Conservation (phyloP, 1,139 yeast genomes). For the Lipomyces yarrowii region DNA sequence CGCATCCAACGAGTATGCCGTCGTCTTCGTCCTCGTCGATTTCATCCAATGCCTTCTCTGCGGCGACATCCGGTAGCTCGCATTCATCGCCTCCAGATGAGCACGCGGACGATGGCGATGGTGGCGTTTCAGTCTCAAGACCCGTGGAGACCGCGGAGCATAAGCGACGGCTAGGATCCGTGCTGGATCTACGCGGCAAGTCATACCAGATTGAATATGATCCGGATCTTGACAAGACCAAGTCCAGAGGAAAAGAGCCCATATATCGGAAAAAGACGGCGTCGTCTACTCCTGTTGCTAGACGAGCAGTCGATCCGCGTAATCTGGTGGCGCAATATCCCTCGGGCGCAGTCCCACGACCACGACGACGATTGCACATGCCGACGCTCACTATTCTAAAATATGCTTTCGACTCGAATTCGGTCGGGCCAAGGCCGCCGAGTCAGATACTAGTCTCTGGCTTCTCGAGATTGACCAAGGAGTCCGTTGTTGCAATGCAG, state of each 20-base stretch:
- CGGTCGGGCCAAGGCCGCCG: slow-evolving; percentile 76
- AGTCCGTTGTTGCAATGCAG: slow-evolving; percentile 52
- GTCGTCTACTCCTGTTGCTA: slow-evolving; percentile 30
- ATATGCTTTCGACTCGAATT: slow-evolving; percentile 61
- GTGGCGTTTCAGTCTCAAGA: background rate
- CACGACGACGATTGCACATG: slow-evolving; percentile 31
- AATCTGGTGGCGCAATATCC: slow-evolving; percentile 16
- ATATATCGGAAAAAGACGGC: slow-evolving; percentile 46
- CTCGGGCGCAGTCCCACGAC: slow-evolving; percentile 19
- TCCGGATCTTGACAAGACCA: slow-evolving; percentile 54
- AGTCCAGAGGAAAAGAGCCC: slow-evolving; percentile 47
- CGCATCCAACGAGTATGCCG: background rate
- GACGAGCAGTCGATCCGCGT: slow-evolving; percentile 24
- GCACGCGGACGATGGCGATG: background rate
- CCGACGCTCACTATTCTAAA: slow-evolving; percentile 46
- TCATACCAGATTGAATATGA: slow-evolving; percentile 50
- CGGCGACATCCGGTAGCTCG: background rate
- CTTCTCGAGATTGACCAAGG: slow-evolving; percentile 54
- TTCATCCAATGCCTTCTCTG: background rate
- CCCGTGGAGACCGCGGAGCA: background rate
- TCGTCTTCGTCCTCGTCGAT: slow-evolving; percentile 2
- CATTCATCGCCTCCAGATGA: slow-evolving; percentile 12
- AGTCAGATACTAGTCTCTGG: slow-evolving; percentile 72
- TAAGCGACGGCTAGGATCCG: slow-evolving; percentile 11
- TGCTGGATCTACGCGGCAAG: slow-evolving; percentile 23